Base-by-base conservation (phyloP, 345 rosid genomes). In the Gossypium turneri region DNA sequence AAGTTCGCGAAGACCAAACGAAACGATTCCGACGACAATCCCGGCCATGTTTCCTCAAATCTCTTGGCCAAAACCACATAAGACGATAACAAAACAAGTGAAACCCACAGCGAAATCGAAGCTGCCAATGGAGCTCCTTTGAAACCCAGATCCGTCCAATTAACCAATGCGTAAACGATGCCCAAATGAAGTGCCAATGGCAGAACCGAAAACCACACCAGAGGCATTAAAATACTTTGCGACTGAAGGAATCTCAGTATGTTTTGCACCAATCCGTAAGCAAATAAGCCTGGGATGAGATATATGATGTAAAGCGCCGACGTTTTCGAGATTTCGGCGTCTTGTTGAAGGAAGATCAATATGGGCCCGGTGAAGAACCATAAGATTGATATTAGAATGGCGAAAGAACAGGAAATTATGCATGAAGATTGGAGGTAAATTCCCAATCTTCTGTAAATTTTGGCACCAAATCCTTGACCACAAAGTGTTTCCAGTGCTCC, bases 401-500 rank as follows among this genome's bases (percentile, higher is more conserved):
- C 82, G 75, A 84, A 87, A 65, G 73, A 51, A 10, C 83, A 60
- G 2, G 93, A 87, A 17, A 87, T 84, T 3, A 88, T 84, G 83
- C 90, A 90, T 10, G 97, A 85, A 48, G 97, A 87, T 79, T 93
- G 98, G 2, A 91, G 82, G 79, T 93, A 78, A 50, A 90, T 81
- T 29, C 98, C 97, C 63, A 91, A 59, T 81, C 81, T 82, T 53
- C 85, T 85, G 77, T 93, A 91, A 50, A 34, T 7, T 75, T 87
- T 81, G 58, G 98, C 91, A 12, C 95, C 97, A 79, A 85, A 94
- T 12, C 82, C 91, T 88, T 91, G 98, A 5, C 98, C 97, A 73
- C 98, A 93, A 0, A 94, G 86, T 51, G 97, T 94, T 79, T 93
- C 98, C 12, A 93, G 80, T 63, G 92, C 86, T 71, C 95, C 97